Evolutionary conservation across 2,329 filamentous ascomycete genomes (phyloP).

Genomic region (Aspergillus sp.): DNA sequence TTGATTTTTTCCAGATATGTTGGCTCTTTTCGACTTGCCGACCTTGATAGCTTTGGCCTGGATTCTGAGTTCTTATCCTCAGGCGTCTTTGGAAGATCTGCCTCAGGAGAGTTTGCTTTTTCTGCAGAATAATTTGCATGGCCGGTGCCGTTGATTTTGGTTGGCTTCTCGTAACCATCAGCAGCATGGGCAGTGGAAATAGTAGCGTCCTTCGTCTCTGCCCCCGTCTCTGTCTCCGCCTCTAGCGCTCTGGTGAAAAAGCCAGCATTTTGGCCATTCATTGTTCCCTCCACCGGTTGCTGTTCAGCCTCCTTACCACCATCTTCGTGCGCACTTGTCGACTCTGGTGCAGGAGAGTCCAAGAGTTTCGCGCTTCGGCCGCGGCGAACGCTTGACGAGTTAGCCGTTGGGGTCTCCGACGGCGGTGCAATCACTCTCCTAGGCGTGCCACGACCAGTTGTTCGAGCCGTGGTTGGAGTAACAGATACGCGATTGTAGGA

Average conservation of each 20-base stretch:
- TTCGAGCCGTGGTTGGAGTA: slow-evolving; percentile 28
- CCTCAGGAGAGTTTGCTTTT: background rate
- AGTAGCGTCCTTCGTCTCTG: slow-evolving; percentile 4
- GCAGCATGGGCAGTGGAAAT: slow-evolving; percentile 8
- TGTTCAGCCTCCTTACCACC: background rate
- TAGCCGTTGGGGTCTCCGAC: slow-evolving; percentile 22
- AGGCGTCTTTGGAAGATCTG: slow-evolving; percentile 6
- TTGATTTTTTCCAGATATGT: slow-evolving; percentile 17
- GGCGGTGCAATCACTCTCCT: slow-evolving; percentile 23
- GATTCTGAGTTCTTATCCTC: slow-evolving; percentile 10
- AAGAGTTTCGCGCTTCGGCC: slow-evolving; percentile 28
- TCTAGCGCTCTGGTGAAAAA: no score
- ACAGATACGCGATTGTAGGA: slow-evolving; percentile 14
- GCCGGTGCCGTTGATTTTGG: slow-evolving; percentile 8
- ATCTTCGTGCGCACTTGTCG: slow-evolving; percentile 15
- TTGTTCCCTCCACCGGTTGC: slow-evolving; percentile 3
- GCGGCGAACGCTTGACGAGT: slow-evolving; percentile 23
- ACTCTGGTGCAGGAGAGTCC: slow-evolving; percentile 23
- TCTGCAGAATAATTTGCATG: slow-evolving; percentile 1
- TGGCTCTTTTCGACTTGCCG: slow-evolving; percentile 11
- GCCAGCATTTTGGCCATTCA: no score
- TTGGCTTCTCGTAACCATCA: slow-evolving; percentile 17
- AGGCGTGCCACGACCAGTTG: slow-evolving; percentile 31
- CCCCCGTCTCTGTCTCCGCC: background rate
- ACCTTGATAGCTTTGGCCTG: slow-evolving; percentile 11